These are phyloP conservation scores for Limnomonas spitsbergensis DNA, from an alignment of 139 green algal species.

Conservation along the genomic window DNA sequence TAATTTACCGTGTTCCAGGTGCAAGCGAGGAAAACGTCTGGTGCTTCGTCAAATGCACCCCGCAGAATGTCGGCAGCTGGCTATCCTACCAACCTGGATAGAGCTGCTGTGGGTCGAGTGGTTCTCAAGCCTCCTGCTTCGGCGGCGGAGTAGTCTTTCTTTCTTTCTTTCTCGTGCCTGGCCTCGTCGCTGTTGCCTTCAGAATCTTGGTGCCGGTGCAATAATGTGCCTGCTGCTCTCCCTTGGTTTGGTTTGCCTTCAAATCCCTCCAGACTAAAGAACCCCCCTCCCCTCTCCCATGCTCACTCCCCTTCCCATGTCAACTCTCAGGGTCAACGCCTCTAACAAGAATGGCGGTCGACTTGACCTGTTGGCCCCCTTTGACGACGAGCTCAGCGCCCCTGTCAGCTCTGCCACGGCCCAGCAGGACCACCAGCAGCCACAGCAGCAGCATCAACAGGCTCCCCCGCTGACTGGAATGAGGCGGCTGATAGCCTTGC, in stretches of 20 bases:
- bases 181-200: no score
- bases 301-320: background rate
- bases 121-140: no score
- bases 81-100: no score
- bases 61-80: no score
- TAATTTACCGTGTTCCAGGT: no score
- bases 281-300: no score
- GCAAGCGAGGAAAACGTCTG: no score
- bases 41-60: no score
- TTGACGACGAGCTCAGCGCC: background rate
- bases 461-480: background rate
- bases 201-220: no score
- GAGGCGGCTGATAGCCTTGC: background rate
- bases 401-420: background rate
- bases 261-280: background rate
- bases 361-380: background rate
- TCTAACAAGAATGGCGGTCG: background rate
- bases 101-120: no score
- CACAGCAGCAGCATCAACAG: conserved; percentile 1
- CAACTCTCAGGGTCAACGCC: background rate
- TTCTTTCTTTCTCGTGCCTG: no score
- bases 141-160: no score
- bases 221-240: background rate
- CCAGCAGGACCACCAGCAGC: conserved; percentile 17
- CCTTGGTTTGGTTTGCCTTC: conserved; percentile 1